Evolutionary conservation across 2,329 filamentous ascomycete species (phyloP), one percentile per base, ranked within the genome.

Genomic region (Fusarium agapanthi): DNA sequence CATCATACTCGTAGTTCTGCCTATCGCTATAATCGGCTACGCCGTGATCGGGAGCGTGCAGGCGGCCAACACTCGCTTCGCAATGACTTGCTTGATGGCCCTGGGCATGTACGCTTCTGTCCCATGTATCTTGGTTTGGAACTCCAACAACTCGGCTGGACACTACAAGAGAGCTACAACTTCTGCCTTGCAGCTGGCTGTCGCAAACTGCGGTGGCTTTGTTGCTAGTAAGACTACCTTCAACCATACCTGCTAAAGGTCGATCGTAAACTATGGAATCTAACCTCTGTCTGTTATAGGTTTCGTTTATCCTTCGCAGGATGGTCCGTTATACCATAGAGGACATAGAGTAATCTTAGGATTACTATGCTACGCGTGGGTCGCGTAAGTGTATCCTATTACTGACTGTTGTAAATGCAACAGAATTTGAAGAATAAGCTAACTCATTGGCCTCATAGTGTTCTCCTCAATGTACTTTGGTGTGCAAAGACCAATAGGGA

Each of bases 141-240:
- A 90, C 69, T 88, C 88, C 5, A 92, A 92, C 77, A 92, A 92
- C 77, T 90, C 87, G 1, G 89, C 90, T 0, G 90, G 88, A 0
- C 91, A 93, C 76, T 93, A 92, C 76, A 93, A 93, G 79, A 83
- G 91, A 20, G 91, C 91, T 0, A 92, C 91, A 0, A 91, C 90
- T 0, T 88, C 88, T 3, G 91, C 88, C 4, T 57, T 61, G 40
- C 59, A 61, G 40, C 26, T 61, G 26, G 59, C 59, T 28, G 51
- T 61, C 0, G 59, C 59, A 9, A 61, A 61, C 41, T 61, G 59
- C 3, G 59, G 59, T 18, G 59, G 59, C 3, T 61, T 61, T 40
- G 59, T 61, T 47, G 59, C 59, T 6, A 57, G 54, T 48, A 40
- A 40, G 50, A 40, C 12, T 9, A 5, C 28, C 32, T 8, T 14